A percentile compares a stretch with the other conserved stretches of the same genome.
phyloP scores from a whole-genome alignment of 441 rosid genomes.

The Eruca vesicaria region DNA sequence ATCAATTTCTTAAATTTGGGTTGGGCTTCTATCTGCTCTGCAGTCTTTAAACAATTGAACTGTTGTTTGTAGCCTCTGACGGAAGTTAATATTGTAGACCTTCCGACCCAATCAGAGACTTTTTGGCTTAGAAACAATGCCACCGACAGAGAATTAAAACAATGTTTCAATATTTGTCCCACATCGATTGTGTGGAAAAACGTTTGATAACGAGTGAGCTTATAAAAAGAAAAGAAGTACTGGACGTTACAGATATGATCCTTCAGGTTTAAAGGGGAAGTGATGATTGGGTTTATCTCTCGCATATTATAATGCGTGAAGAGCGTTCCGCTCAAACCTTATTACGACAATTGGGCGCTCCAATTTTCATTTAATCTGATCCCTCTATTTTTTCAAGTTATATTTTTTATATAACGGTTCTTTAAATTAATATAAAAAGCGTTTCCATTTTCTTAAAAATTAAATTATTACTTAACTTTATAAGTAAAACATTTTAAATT shows the following conservation, averaged over 20 bases:
- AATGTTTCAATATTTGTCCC: neutral
- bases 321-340: slow-evolving; percentile 30
- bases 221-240: neutral
- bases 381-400: slow-evolving; percentile 2
- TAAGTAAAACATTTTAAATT: no score
- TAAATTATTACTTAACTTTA: no score
- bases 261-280: slow-evolving; percentile 34
- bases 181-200: slow-evolving; percentile 4
- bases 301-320: neutral
- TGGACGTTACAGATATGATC: neutral
- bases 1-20: no score
- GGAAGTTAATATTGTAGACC: no score
- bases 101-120: no score
- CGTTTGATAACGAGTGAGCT: neutral
- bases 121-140: no score
- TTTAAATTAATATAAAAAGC: neutral
- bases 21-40: no score
- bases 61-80: no score
- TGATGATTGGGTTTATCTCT: slow-evolving; percentile 28
- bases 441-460: no score
- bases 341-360: slow-evolving; percentile 34
- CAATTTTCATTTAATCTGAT: slow-evolving; percentile 18
- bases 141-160: no score
- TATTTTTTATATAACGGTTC: neutral
- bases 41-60: neutral